Base-by-base conservation (phyloP, 352 stramenopile species). In the Phytophthora tubulina region DNA sequence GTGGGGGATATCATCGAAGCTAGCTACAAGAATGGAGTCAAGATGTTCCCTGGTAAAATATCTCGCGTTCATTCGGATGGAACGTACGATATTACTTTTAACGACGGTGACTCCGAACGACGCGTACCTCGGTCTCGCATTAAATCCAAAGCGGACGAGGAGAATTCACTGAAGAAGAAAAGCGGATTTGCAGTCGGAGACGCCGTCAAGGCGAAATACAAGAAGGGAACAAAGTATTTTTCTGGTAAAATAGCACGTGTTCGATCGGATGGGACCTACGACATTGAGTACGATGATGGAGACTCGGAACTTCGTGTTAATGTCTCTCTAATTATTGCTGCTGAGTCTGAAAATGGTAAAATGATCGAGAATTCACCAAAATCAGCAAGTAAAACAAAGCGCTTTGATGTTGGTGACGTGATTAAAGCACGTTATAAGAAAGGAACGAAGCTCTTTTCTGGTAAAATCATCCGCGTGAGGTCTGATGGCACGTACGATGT, bases 401-500 rank as follows among this genome's bases (percentile, higher is more conserved):
- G 33, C 9, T 77, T 75, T 46, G 71, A 66, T 9, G 68, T 80
- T 32, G 75, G 72, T 0, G 70, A 78, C 9, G 42, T 45, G 3
- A 45, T 83, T 17, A 81, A 81, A 35, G 78, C 78, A 1, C 59
- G 68, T 4, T 92, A 85, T 61, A 86, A 85, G 48, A 76, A 77
- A 35, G 76, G 78, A 33, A 42, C 62, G 4, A 80, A 81, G 32
- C 67, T 76, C 2, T 95, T 81, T 44, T 11, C 51, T 21, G 86
- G 84, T 30, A 78, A 78, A 69, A 89, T 96, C n/a, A 66, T 51
- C 3, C 60, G 75, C 5, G 77, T 79, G 3, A 63, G 78, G 51
- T 67, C 51, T 2, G 84, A 96, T 52, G 81, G 78, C 8, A 94
- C 85, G 3, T 95, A 85, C 51, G 88, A 95, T 51, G 66, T 96